These are phyloP conservation scores for Ceratocystiopsis sp. DNA, from an alignment of 2,329 filamentous ascomycete species.

Conservation along the genomic window DNA sequence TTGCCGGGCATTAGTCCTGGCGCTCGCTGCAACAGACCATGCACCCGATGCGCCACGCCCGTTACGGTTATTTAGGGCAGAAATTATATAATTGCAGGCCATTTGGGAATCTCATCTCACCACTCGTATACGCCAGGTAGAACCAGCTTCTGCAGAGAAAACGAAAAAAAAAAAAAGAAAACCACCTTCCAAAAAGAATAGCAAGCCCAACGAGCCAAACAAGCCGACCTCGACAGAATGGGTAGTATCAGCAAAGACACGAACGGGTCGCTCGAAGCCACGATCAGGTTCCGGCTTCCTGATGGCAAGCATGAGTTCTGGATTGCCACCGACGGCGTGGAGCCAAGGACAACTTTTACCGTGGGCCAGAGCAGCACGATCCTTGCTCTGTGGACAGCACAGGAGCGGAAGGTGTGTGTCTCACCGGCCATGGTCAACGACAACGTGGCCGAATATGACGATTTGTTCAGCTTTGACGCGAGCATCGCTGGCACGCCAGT, in stretches of 20 bases:
- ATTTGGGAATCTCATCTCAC: too few species aligned
- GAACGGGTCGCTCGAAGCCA: background rate
- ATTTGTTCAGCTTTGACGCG: conserved; percentile 1
- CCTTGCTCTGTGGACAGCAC: conserved; percentile 4
- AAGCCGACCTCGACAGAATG: background rate
- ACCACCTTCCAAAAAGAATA: too few species aligned
- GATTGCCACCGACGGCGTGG: background rate
- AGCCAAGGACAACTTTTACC: background rate
- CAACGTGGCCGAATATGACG: conserved; percentile 6
- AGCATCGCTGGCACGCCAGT: background rate
- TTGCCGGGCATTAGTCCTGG: too few species aligned
- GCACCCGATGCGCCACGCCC: too few species aligned
- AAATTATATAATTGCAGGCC: too few species aligned
- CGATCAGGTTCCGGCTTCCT: conserved; percentile 5
- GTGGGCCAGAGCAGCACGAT: conserved; percentile 2
- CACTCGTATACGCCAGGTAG: too few species aligned
- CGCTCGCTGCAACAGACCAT: too few species aligned
- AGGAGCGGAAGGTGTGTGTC: conserved; percentile 2
- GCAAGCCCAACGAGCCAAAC: too few species aligned
- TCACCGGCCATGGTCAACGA: conserved; percentile 10
- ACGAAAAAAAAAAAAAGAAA: background rate
- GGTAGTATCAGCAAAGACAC: background rate
- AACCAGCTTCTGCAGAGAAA: background rate
- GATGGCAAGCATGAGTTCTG: conserved; percentile 7
- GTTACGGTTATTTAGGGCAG: too few species aligned